Evolutionary conservation across 2,329 filamentous ascomycete species (phyloP).

Genomic region (Delphinella strobiligena): DNA sequence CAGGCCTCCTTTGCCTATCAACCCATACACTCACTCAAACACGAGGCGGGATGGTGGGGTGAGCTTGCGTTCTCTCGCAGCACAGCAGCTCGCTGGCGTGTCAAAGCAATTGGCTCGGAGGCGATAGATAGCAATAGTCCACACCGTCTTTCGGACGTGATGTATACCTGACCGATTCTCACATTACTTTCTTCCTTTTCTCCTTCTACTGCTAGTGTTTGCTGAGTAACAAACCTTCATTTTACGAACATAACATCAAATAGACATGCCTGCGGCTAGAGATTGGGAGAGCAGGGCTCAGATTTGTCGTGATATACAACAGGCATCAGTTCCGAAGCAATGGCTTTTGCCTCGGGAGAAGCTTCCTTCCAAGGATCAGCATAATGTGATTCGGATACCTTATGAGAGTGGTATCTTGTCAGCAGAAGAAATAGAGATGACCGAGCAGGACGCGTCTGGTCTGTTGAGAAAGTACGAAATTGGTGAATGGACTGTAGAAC

Average conservation of each 20-base stretch:
- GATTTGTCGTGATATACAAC: slow-evolving; percentile 7
- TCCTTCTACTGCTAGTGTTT: too few species aligned
- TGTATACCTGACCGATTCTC: too few species aligned
- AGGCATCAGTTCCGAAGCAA: slow-evolving; percentile 42
- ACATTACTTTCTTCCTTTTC: too few species aligned
- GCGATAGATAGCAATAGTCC: too few species aligned
- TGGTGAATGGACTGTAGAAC: slow-evolving; percentile 36
- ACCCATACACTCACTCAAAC: too few species aligned
- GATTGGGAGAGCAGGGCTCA: slow-evolving; percentile 6
- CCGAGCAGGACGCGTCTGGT: slow-evolving; percentile 27
- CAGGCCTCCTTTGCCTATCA: too few species aligned
- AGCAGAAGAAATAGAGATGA: slow-evolving; percentile 38
- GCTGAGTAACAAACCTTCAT: too few species aligned
- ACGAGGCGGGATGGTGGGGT: too few species aligned
- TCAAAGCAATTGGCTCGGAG: too few species aligned
- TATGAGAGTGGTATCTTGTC: slow-evolving; percentile 47
- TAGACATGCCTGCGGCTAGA: slow-evolving; percentile 7
- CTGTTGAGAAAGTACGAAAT: slow-evolving; percentile 30
- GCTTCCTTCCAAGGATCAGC: slow-evolving; percentile 40
- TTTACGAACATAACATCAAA: background rate
- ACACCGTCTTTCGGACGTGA: too few species aligned
- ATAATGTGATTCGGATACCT: slow-evolving; percentile 46
- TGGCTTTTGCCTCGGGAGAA: slow-evolving; percentile 44
- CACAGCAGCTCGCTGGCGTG: too few species aligned
- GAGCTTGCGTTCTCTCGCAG: too few species aligned